Percentiles rank a stretch among this genome's conserved stretches.
Evolutionary conservation across 2,329 filamentous ascomycete genomes (phyloP).

Genomic region (Exophiala xenobiotica): DNA sequence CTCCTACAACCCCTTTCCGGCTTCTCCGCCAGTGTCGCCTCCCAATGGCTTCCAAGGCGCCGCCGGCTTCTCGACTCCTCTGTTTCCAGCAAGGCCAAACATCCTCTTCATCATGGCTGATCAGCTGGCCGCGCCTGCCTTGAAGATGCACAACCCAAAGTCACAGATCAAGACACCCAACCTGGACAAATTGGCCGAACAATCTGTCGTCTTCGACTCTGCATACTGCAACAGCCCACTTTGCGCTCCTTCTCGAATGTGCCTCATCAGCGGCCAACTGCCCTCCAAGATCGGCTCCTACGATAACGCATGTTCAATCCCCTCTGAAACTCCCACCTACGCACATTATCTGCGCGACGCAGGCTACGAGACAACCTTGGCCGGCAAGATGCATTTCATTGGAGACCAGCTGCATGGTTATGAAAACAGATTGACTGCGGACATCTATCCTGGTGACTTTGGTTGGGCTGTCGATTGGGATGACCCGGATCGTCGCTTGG

Average conservation of each 20-base stretch:
- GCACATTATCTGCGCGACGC: slow-evolving; percentile 83
- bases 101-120: slow-evolving; percentile 96
- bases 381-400: slow-evolving; percentile 97
- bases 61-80: slow-evolving; percentile 29
- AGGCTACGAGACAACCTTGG: slow-evolving; percentile 86
- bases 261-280: slow-evolving; percentile 87
- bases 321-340: slow-evolving; percentile 83
- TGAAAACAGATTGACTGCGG: slow-evolving; percentile 86
- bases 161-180: slow-evolving; percentile 92
- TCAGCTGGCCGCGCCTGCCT: slow-evolving; percentile 83
- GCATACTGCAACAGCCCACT: slow-evolving; percentile 93
- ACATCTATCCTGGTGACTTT: slow-evolving; percentile 93
- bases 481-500: slow-evolving; percentile 71
- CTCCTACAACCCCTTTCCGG: slow-evolving; percentile 24
- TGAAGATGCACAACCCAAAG: slow-evolving; percentile 86
- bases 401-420: slow-evolving; percentile 94
- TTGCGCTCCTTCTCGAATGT: slow-evolving; percentile 89
- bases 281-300: slow-evolving; percentile 89
- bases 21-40: slow-evolving; percentile 30
- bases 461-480: slow-evolving; percentile 98
- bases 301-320: slow-evolving; percentile 84
- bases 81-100: slow-evolving; percentile 58
- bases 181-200: slow-evolving; percentile 76
- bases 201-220: slow-evolving; percentile 85
- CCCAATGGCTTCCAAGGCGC: slow-evolving; percentile 30